phyloP scores from a whole-genome alignment of 208 protist species.

The Leishmania martiniquensis region DNA sequence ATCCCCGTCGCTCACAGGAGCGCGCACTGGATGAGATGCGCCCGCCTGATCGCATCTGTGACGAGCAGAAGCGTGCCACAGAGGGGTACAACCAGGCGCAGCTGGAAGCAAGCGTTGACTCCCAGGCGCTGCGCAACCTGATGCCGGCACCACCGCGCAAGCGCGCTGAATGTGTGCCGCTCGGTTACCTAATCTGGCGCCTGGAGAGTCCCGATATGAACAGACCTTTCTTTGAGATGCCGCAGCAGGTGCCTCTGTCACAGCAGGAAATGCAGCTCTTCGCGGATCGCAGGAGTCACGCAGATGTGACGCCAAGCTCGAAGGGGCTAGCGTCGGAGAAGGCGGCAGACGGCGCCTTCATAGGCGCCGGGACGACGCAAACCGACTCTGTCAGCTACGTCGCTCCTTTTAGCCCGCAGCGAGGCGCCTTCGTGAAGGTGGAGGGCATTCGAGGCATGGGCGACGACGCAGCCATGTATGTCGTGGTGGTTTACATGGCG shows the following conservation, averaged over 20 bases:
- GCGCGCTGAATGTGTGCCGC: conserved; percentile 48
- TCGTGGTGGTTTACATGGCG: conserved; percentile 39
- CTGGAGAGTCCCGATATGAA: conserved; percentile 40
- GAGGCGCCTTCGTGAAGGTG: conserved; percentile 62
- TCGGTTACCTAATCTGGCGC: conserved; percentile 65
- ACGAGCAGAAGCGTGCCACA: conserved; percentile 40
- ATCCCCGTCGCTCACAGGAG: conserved; percentile 68
- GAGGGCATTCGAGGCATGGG: conserved; percentile 61
- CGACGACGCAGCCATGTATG: conserved; percentile 49
- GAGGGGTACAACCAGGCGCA: conserved; percentile 52
- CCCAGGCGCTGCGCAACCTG: conserved; percentile 61
- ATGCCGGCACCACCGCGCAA: conserved; percentile 36
- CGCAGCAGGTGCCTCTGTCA: conserved; percentile 48
- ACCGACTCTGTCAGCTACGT: conserved; percentile 46
- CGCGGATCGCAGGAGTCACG: conserved; percentile 21
- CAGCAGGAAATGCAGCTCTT: conserved; percentile 55
- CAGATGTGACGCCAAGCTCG: conserved; percentile 8
- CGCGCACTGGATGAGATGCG: conserved; percentile 45
- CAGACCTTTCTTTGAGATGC: conserved; percentile 53
- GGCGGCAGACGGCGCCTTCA: conserved; percentile 41
- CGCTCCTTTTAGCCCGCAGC: conserved; percentile 48
- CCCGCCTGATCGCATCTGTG: conserved; percentile 37
- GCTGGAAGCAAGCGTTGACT: conserved; percentile 59
- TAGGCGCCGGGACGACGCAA: conserved; percentile 19
- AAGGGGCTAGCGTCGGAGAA: conserved; percentile 30